These are phyloP conservation scores for Xylaria sp. DNA, from an alignment of 2,329 filamentous ascomycete genomes.

Conservation along the genomic window DNA sequence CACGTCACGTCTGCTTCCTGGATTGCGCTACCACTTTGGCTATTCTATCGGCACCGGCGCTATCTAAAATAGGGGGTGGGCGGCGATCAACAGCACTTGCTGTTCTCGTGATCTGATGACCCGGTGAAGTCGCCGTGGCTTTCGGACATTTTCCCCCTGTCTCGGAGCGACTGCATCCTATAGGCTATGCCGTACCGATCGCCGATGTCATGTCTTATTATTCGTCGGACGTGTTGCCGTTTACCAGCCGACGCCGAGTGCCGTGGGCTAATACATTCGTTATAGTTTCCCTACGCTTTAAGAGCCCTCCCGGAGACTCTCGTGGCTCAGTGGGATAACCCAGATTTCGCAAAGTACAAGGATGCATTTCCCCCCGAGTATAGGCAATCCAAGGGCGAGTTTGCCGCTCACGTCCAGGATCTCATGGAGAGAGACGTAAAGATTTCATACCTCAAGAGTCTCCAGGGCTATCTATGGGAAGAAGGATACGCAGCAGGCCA, in stretches of 20 bases:
- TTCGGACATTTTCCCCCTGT: conserved; percentile 30
- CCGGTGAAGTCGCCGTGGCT: conserved; percentile 31
- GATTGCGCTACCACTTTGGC: conserved; percentile 16
- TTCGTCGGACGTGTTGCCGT: conserved; percentile 23
- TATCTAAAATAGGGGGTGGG: conserved; percentile 33
- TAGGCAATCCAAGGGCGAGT: conserved; percentile 65
- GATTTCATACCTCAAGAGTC: conserved; percentile 78
- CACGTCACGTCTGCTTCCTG: conserved; percentile 11
- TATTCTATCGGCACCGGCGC: conserved; percentile 37
- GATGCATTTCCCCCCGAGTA: conserved; percentile 75
- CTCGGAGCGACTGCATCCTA: conserved; percentile 23
- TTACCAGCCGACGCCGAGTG: conserved; percentile 14
- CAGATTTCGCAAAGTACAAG: conserved; percentile 73
- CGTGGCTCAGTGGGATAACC: conserved; percentile 72
- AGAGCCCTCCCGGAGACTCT: conserved; percentile 72
- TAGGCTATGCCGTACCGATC: conserved; percentile 29
- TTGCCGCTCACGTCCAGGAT: conserved; percentile 75
- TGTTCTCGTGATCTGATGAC: conserved; percentile 34
- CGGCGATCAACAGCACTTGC: conserved; percentile 39
- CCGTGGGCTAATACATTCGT: conserved; percentile 27
- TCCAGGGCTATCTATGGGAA: conserved; percentile 83
- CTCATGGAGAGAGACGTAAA: conserved; percentile 79
- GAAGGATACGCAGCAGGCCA: conserved; percentile 76
- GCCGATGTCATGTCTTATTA: conserved; percentile 22
- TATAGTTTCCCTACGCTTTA: conserved; percentile 81